These are phyloP conservation scores for Mycocentrospora acerina DNA, from an alignment of 2,329 filamentous ascomycete genomes.

Conservation along the genomic window DNA sequence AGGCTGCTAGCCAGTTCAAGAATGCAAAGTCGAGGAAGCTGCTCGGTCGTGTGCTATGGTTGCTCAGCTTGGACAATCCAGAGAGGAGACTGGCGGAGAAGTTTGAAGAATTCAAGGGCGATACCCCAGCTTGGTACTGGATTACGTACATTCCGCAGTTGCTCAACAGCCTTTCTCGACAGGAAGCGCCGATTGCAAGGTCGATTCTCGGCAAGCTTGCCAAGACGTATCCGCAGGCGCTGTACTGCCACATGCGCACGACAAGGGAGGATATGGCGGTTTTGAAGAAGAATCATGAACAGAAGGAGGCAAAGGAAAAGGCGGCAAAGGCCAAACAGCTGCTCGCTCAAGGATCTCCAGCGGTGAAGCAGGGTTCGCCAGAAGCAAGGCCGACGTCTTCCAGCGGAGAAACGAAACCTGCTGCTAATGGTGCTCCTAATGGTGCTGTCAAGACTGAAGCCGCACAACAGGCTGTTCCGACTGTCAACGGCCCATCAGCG, in stretches of 20 bases:
- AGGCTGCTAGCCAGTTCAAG: constrained; percentile 95
- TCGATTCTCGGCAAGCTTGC: constrained; percentile 89
- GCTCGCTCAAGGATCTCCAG: constrained; percentile 45
- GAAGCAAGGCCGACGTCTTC: constrained; percentile 36
- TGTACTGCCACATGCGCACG: constrained; percentile 94
- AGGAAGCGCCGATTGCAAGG: constrained; percentile 85
- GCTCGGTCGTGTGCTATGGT: constrained; percentile 89
- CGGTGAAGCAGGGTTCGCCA: constrained; percentile 40
- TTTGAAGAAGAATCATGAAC: constrained; percentile 83
- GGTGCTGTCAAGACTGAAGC: constrained; percentile 44
- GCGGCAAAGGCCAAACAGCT: constrained; percentile 61
- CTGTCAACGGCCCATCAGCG: constrained; percentile 19
- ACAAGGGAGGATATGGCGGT: constrained; percentile 90
- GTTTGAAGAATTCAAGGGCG: constrained; percentile 95
- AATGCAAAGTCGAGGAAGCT: constrained; percentile 94
- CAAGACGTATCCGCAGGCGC: constrained; percentile 87
- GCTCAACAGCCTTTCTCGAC: constrained; percentile 84
- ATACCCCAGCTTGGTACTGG: constrained; percentile 99
- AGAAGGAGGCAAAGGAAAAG: constrained; percentile 61
- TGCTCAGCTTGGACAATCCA: constrained; percentile 88
- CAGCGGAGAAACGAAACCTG: constrained; percentile 53
- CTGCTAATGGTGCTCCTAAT: constrained; percentile 48
- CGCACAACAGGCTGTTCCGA: constrained; percentile 37
- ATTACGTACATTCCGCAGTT: constrained; percentile 98
- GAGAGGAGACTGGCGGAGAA: constrained; percentile 80